These are phyloP conservation scores for Zoysia pacifica DNA, from an alignment of 176 grass and related monocot genomes.

Conservation along the genomic window DNA sequence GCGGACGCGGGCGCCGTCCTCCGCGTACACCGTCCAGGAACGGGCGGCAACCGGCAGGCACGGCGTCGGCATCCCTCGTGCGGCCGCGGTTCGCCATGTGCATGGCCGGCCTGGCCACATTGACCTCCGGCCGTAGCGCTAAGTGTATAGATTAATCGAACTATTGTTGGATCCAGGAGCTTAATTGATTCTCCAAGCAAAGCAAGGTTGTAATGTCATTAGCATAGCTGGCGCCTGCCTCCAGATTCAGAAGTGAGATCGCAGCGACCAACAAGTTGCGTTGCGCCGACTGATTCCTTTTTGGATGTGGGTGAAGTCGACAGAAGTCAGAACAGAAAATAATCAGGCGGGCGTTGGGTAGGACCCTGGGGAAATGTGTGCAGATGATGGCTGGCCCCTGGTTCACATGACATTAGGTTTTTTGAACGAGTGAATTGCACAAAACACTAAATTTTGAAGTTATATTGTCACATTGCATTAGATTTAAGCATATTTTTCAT, in stretches of 20 bases:
- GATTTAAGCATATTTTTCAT: no score
- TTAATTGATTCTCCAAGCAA: neutral
- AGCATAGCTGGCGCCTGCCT: neutral
- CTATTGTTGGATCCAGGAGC: neutral
- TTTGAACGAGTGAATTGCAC: no score
- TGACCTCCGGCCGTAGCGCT: slow-evolving; percentile 41
- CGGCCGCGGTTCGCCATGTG: neutral
- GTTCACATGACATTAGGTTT: no score
- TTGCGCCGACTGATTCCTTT: neutral
- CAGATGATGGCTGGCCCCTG: neutral
- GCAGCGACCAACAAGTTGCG: neutral
- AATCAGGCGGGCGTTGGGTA: neutral
- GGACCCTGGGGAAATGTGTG: neutral
- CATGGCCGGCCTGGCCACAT: neutral
- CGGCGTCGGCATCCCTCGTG: neutral
- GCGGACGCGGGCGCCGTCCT: neutral
- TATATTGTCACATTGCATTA: no score
- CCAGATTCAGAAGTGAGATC: neutral
- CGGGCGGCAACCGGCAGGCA: neutral
- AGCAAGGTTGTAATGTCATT: neutral
- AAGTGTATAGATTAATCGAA: slow-evolving; percentile 28
- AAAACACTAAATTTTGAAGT: no score
- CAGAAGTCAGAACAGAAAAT: neutral
- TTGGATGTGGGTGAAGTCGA: neutral
- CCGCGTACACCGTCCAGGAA: neutral